These are phyloP conservation scores for Cyberlindnera nakhonratchasimensis DNA, from an alignment of 805 yeast species.

Conservation along the genomic window DNA sequence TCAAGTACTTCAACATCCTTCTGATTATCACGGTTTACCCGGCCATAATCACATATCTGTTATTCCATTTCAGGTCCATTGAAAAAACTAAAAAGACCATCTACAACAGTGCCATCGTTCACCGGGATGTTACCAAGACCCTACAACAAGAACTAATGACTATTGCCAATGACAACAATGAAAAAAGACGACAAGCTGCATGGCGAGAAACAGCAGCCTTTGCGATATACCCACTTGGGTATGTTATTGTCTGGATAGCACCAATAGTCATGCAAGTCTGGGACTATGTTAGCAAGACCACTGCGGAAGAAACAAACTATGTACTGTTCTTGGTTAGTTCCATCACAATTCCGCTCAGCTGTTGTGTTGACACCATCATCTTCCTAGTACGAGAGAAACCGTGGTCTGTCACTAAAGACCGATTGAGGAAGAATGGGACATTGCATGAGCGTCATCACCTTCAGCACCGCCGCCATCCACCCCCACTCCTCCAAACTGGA, in stretches of 20 bases:
- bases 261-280: slow-evolving; percentile 18
- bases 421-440: neutral
- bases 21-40: slow-evolving; percentile 18
- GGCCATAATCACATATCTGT: slow-evolving; percentile 17
- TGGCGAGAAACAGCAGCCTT: slow-evolving; percentile 23
- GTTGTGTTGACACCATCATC: slow-evolving; percentile 71
- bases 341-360: slow-evolving; percentile 73
- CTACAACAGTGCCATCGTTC: slow-evolving; percentile 8
- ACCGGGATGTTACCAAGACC: slow-evolving; percentile 2
- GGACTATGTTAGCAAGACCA: slow-evolving; percentile 4
- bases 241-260: slow-evolving; percentile 21
- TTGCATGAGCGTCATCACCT: neutral
- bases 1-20: slow-evolving; percentile 19
- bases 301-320: slow-evolving; percentile 6
- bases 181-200: slow-evolving; percentile 10
- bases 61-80: slow-evolving; percentile 11
- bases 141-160: slow-evolving; percentile 23
- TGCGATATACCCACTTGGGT: slow-evolving; percentile 24
- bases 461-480: neutral
- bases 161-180: slow-evolving; percentile 10
- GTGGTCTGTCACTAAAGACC: slow-evolving; percentile 41
- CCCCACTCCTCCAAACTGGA: too few relatives aligned
- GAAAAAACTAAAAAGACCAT: slow-evolving; percentile 13
- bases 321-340: slow-evolving; percentile 40
- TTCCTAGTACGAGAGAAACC: slow-evolving; percentile 76